phyloP scores from a whole-genome alignment of 2,329 filamentous ascomycete species.

The Pleoardoris graminearum region DNA sequence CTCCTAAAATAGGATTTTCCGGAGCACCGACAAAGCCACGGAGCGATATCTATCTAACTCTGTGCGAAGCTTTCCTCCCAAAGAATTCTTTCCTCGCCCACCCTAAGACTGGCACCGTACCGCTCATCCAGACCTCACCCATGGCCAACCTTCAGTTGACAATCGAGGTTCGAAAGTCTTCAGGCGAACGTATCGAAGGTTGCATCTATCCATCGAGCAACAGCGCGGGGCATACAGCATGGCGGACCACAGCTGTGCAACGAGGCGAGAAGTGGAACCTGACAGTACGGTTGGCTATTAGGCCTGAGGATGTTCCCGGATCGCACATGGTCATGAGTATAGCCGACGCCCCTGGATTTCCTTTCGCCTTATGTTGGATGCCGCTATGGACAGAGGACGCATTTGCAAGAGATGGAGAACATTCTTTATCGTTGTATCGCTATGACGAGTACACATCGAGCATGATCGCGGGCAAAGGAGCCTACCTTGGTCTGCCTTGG shows the following conservation, averaged over 20 bases:
- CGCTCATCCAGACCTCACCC: slow-evolving; percentile 65
- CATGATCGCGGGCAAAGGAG: slow-evolving; percentile 73
- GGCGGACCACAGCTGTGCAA: slow-evolving; percentile 81
- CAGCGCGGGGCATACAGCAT: slow-evolving; percentile 74
- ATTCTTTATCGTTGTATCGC: slow-evolving; percentile 81
- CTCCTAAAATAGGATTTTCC: slow-evolving; percentile 89
- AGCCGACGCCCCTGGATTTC: slow-evolving; percentile 80
- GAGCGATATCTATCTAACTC: slow-evolving; percentile 92
- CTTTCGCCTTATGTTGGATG: slow-evolving; percentile 90
- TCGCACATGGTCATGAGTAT: slow-evolving; percentile 90
- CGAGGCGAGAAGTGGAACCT: slow-evolving; percentile 85
- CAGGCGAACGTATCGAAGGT: slow-evolving; percentile 80
- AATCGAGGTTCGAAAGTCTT: slow-evolving; percentile 78
- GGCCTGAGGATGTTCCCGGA: slow-evolving; percentile 76
- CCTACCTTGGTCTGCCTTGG: slow-evolving; percentile 86
- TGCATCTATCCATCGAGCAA: slow-evolving; percentile 90
- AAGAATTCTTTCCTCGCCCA: slow-evolving; percentile 66
- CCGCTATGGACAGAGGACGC: slow-evolving; percentile 91
- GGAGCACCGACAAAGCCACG: slow-evolving; percentile 84
- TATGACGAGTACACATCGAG: slow-evolving; percentile 88
- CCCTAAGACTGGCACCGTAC: slow-evolving; percentile 78
- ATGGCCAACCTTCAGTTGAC: slow-evolving; percentile 83
- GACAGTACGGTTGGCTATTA: slow-evolving; percentile 78
- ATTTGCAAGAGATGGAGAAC: slow-evolving; percentile 83
- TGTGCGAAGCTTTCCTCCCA: slow-evolving; percentile 77